A percentile compares a stretch with the other conserved stretches of the same genome.
These are phyloP conservation scores for Coemansia reversa DNA, from an alignment of 192 early-diverging fungal species.

Conservation along the genomic window DNA sequence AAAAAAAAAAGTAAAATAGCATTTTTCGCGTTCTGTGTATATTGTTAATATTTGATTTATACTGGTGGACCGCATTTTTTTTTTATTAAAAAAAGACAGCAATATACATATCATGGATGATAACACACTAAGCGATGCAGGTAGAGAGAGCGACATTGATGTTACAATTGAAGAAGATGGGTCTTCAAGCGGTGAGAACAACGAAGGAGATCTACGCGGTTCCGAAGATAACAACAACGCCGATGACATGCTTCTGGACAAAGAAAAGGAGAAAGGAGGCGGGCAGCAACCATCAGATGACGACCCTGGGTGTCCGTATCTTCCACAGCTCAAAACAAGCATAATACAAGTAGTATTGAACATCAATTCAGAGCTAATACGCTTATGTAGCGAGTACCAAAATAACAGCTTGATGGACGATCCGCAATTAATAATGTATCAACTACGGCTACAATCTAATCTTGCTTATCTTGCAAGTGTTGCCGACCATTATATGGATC, in stretches of 20 bases:
- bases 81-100: neutral
- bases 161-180: conserved; percentile 46
- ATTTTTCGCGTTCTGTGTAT: neutral
- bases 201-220: neutral
- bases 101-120: conserved; percentile 11
- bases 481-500: conserved; percentile 58
- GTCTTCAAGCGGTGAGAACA: conserved; percentile 26
- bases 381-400: conserved; percentile 62
- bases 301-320: conserved; percentile 34
- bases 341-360: conserved; percentile 58
- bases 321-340: conserved; percentile 54
- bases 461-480: conserved; percentile 63
- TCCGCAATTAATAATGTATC: conserved; percentile 58
- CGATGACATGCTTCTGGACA: neutral
- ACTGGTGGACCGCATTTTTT: neutral
- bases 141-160: conserved; percentile 45
- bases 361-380: conserved; percentile 64
- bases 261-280: conserved; percentile 9
- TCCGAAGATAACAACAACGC: neutral
- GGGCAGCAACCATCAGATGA: conserved; percentile 30
- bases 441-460: conserved; percentile 64
- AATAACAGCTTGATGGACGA: conserved; percentile 61
- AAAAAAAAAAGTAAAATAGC: too few relatives aligned
- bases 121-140: conserved; percentile 25
- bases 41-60: neutral